These are phyloP conservation scores for Colletotrichum noveboracense DNA, from an alignment of 2,329 filamentous ascomycete species.

Conservation along the genomic window DNA sequence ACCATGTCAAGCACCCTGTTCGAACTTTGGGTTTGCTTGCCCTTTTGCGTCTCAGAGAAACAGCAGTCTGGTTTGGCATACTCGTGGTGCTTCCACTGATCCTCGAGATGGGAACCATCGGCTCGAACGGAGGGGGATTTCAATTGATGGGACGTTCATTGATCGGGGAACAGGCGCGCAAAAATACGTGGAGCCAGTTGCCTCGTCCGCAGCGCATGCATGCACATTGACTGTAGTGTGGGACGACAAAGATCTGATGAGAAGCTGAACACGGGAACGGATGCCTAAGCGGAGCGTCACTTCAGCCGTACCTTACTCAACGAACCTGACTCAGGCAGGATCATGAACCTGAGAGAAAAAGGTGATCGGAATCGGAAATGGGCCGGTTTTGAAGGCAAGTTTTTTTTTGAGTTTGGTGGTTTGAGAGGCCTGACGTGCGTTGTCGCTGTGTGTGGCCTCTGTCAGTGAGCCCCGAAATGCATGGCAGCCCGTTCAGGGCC, in stretches of 20 bases:
- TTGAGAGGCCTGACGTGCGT: not conserved
- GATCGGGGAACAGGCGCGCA: not conserved
- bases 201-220: not conserved
- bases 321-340: not conserved
- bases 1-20: conserved; percentile 47
- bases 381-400: not conserved
- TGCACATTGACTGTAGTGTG: not conserved
- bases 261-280: not conserved
- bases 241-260: not conserved
- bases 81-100: not conserved
- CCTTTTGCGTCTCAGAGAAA: conserved; percentile 28
- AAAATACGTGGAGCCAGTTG: not conserved
- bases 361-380: not conserved
- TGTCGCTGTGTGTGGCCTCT: not conserved
- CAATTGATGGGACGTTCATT: not conserved
- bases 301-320: not conserved
- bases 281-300: not conserved
- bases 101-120: not conserved
- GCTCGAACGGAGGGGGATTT: not conserved
- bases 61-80: not conserved
- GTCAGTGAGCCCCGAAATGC: not conserved
- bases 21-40: conserved; percentile 43
- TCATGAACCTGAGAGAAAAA: not conserved
- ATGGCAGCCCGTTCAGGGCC: not conserved
- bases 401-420: not conserved